Evolutionary conservation across 1,139 yeast species (phyloP).

Genomic region (Chernovozyma aurita): DNA sequence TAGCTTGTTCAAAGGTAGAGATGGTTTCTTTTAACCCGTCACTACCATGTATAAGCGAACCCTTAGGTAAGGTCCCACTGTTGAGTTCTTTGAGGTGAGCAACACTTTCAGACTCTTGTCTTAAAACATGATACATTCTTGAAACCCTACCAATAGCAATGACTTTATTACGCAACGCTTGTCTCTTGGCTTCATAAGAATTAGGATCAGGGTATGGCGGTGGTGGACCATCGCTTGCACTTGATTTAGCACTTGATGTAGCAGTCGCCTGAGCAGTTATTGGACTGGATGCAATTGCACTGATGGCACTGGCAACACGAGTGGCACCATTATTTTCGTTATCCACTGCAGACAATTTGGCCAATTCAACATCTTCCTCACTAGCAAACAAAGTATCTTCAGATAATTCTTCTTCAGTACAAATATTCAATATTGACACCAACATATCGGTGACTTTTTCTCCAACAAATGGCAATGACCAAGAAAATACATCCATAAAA

Average conservation of each 20-base stretch:
- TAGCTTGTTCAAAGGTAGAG: constrained; percentile 78
- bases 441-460: constrained; percentile 93
- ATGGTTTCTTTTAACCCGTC: constrained; percentile 75
- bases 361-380: constrained; percentile 9
- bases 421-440: constrained; percentile 83
- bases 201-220: neutral
- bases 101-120: constrained; percentile 88
- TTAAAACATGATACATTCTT: constrained; percentile 83
- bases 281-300: neutral
- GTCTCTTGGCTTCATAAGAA: constrained; percentile 42
- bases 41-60: constrained; percentile 77
- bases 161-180: constrained; percentile 79
- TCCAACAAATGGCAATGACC: constrained; percentile 99
- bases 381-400: constrained; percentile 55
- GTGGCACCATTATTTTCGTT: neutral
- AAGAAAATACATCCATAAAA: constrained; percentile 94
- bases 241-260: neutral
- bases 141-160: constrained; percentile 93
- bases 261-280: neutral
- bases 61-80: constrained; percentile 73
- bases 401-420: constrained; percentile 92
- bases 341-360: neutral
- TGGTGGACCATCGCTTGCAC: neutral
- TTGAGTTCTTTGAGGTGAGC: constrained; percentile 70
- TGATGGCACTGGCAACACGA: neutral